A percentile compares a stretch with the other conserved stretches of the same genome.
Evolutionary conservation across 2,329 filamentous ascomycete species (phyloP).

Genomic region (Phaeosphaeria sp.): DNA sequence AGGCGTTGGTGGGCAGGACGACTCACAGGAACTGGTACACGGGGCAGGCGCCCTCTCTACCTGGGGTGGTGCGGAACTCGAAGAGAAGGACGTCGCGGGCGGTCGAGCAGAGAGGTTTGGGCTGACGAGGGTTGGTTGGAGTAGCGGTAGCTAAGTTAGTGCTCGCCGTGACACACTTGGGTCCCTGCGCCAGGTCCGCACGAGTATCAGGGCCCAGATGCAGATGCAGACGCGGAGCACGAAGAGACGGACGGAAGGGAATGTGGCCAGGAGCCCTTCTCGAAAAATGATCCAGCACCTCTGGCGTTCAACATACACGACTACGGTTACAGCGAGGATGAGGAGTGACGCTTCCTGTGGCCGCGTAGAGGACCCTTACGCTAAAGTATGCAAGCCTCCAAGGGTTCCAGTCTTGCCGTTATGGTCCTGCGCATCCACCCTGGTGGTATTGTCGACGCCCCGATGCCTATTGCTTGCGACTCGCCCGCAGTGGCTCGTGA

Average conservation of each 20-base stretch:
- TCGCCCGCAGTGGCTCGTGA: background rate
- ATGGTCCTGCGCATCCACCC: background rate
- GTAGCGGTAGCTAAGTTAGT: conserved; percentile 5
- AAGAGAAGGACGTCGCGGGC: conserved; percentile 1
- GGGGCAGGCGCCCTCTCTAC: conserved; percentile 18
- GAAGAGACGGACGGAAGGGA: conserved; percentile 2
- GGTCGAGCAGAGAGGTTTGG: conserved; percentile 5
- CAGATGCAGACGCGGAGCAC: background rate
- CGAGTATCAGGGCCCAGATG: conserved; percentile 1
- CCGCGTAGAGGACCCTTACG: conserved; percentile 6
- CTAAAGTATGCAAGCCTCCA: conserved; percentile 7
- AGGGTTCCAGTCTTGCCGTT: conserved; percentile 2
- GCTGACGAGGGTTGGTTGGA: conserved; percentile 13
- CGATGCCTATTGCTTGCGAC: background rate
- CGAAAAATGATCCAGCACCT: background rate
- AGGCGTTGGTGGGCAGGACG: conserved; percentile 20
- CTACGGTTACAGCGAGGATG: conserved; percentile 6
- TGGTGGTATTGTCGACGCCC: background rate
- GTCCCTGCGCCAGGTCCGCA: conserved; percentile 14
- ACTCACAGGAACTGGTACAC: conserved; percentile 25
- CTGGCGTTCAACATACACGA: background rate
- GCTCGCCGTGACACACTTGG: conserved; percentile 13
- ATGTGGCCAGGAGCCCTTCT: background rate
- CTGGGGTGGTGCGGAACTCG: conserved; percentile 18
- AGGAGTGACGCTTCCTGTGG: conserved; percentile 4